Evolutionary conservation across 176 grass and related monocot genomes (phyloP), one percentile per base, ranked within the genome.

Genomic region (Oryza glumipatula): DNA sequence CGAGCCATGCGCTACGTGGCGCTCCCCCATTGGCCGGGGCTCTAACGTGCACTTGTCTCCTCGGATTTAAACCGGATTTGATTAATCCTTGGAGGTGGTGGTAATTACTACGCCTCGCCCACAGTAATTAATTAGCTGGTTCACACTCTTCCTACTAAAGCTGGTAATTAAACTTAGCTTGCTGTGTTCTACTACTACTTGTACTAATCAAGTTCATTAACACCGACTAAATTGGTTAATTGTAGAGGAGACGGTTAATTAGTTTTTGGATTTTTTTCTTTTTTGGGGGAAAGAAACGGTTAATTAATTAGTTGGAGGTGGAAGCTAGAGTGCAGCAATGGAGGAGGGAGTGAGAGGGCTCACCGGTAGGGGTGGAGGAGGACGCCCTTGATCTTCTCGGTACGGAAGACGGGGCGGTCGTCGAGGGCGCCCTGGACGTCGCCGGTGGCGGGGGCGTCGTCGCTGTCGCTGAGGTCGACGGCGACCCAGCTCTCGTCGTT

Each of bases 321-420:
- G 65, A 32, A 32, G 39, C 39, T 41, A 41, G 26, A 67, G 65
- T 24, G 65, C 12, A 67, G 65, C 65, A 67, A 67, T 67, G 65
- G 65, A 13, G 65, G 65, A 32, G 51, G 65, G 65, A 32, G 51
- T 49, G 15, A 17, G 15, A 17, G 8, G 3, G 4, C 9, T 14
- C 41, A 91, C 89, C 89, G 67, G 81, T 91, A 91, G 8, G 89
- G 89, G 81, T 87, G 81, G 80, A 91, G 89, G 1, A 91, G 89
- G 81, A 72, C 17, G 52, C 81, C 89, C 80, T 71, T 87, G 72
- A 91, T 91, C 85, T 91, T 91, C 89, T 91, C 89, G 43, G 89
- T 91, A 33, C 81, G 80, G 85, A 87, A 91, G 49, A 91, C 89
- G 63, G 89, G 85, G 70, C 89, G 80, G 76, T 87, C 85, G 76